phyloP scores from a whole-genome alignment of 2,329 filamentous ascomycete species.

The Xylaria sp. region DNA sequence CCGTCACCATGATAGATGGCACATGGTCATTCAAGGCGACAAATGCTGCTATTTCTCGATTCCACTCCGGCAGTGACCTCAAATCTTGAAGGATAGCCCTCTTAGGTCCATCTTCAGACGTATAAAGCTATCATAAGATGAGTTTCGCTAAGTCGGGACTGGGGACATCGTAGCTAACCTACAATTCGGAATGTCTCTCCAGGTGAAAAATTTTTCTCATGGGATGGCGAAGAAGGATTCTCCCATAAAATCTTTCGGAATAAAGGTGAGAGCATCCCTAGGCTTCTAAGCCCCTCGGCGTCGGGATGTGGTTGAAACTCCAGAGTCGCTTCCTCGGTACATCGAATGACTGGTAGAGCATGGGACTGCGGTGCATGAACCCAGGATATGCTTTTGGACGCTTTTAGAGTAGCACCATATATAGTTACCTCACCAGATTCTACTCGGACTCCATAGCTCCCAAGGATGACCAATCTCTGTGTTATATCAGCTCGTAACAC shows the following conservation, averaged over 20 bases:
- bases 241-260: constrained; percentile 75
- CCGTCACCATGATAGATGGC: constrained; percentile 68
- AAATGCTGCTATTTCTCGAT: constrained; percentile 64
- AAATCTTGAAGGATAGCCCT: constrained; percentile 63
- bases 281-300: constrained; percentile 58
- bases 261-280: constrained; percentile 71
- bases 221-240: constrained; percentile 41
- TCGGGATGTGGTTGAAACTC: constrained; percentile 66
- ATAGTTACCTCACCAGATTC: constrained; percentile 70
- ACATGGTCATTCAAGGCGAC: constrained; percentile 50
- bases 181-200: constrained; percentile 62
- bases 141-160: constrained; percentile 35
- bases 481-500: constrained; percentile 21
- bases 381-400: constrained; percentile 60
- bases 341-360: constrained; percentile 73
- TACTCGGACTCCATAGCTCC: constrained; percentile 74
- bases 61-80: constrained; percentile 68
- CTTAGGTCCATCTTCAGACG: constrained; percentile 63
- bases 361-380: constrained; percentile 75
- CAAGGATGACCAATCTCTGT: constrained; percentile 71
- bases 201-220: constrained; percentile 39
- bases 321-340: constrained; percentile 59
- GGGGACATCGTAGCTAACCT: constrained; percentile 36
- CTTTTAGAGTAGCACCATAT: constrained; percentile 69
- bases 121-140: constrained; percentile 59